Evolutionary conservation across 2,329 filamentous ascomycete species (phyloP), one percentile per base, ranked within the genome.

Genomic region (Colletotrichum incanum): DNA sequence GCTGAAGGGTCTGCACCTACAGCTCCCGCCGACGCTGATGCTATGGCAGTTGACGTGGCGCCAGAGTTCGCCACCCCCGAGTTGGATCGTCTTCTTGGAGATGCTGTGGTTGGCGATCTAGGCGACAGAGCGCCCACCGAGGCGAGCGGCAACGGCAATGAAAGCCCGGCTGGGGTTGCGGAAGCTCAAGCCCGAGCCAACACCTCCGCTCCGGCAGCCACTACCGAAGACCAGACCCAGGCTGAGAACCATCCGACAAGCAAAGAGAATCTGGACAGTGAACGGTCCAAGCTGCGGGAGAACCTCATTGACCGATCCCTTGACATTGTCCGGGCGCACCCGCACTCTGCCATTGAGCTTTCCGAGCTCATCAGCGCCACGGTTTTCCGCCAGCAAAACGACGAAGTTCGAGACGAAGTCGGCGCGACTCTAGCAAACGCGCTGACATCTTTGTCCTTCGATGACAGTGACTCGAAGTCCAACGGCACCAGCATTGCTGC

Each of bases 281-380:
- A 94, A 80, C 91, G 96, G 56, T 86, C 88, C 5, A 88, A 87
- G n/a, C 86, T 98, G 50, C 90, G 94, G 49, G 87, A 90, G 26
- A 92, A 94, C 67, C 83, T 98, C 66, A 95, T 98, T 71, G 95
- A 98, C 76, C 93, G 94, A 70, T 97, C 94, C 75, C 86, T 99
- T 28, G 95, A 98, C 77, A 91, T 98, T 43, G 91, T 99, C 65
- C 93, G 96, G 79, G 92, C 93, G 47, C 95, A 98, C 76, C 92
- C 95, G 18, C 92, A 94, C 76, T 91, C 96, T 14, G 97, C 96
- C 0, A 96, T 98, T 76, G 96, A 98, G 78, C 87, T 99, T 58
- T 91, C 95, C 0, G 95, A 98, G 77, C 86, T 99, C 26, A 95
- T 99, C 66, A 89, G 89, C 47, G 91, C 92, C 4, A 92, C 94